phyloP scores from a whole-genome alignment of 345 rosid genomes.

The Euphorbia peplus region DNA sequence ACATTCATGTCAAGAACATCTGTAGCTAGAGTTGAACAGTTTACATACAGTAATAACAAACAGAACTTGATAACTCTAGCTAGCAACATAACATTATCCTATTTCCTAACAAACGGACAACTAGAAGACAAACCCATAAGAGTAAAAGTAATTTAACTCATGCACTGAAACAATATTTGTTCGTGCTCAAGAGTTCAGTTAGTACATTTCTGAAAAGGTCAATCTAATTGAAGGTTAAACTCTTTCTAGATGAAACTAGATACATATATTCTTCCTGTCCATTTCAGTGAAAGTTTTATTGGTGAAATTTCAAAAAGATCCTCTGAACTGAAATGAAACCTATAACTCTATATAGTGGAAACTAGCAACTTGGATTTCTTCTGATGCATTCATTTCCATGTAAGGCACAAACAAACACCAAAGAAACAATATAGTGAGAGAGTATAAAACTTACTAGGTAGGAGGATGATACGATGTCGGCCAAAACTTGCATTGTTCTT shows the following conservation, averaged over 20 bases:
- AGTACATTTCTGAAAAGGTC: not conserved
- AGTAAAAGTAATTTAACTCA: not conserved
- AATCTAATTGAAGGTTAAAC: not conserved
- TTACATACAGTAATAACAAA: too few relatives aligned
- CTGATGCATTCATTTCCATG: not conserved
- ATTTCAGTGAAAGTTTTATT: not conserved
- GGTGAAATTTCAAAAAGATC: not conserved
- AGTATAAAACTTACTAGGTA: constrained; percentile 54
- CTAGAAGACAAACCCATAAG: not conserved
- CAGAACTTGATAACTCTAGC: too few relatives aligned
- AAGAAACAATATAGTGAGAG: constrained; percentile 14
- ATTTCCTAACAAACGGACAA: not conserved
- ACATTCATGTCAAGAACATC: too few relatives aligned
- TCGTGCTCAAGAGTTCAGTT: not conserved
- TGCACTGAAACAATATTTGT: not conserved
- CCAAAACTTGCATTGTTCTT: constrained; percentile 89
- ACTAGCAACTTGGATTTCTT: not conserved
- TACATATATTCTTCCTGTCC: not conserved
- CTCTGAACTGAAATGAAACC: not conserved
- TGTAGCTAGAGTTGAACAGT: too few relatives aligned
- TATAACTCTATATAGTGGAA: not conserved
- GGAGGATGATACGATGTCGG: constrained; percentile 94
- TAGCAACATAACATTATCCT: too few relatives aligned
- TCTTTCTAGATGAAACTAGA: not conserved
- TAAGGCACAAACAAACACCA: constrained; percentile 3